Evolutionary conservation across 2,329 filamentous ascomycete genomes (phyloP), one percentile per base, ranked within the genome.

Genomic region (Arthrinium puccinioides): DNA sequence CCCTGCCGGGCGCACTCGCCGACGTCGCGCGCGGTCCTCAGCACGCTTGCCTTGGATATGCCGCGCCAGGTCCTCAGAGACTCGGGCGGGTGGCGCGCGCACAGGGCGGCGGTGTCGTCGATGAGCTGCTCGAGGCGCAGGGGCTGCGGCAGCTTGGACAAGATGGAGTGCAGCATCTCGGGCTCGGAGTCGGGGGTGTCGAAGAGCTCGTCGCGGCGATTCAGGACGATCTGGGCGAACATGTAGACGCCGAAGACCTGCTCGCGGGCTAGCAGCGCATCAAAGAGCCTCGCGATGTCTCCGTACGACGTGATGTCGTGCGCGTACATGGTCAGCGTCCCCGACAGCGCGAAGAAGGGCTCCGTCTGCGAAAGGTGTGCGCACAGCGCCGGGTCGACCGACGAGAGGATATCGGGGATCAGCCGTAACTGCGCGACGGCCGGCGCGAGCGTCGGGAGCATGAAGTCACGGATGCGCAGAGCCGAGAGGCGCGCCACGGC

Each of bases 401-500:
- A 72, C 44, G 74, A 67, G 19, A 98, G 68, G 39, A 98, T 84
- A 39, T 86, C 79, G 6, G 88, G 89, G 38, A 98, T 81, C 10
- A 98, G 74, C 26, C 79, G 76, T n/a, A 98, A 77, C 60, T 98
- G 92, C 38, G 81, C 73, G 33, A 94, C 69, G 16, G 89, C 87
- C 4, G 88, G 87, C 11, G 77, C 70, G 30, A 98, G 76, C 27
- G 79, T 87, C 8, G 90, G 89, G 9, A 98, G 78, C 92, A 98
- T 96, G 60, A 96, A 98, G 63, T 98, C 92, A 44, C 92, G 80
- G 56, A 98, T 96, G 37, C 88, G 84, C 30, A 97, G 74, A 21
- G 89, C 71, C 4, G 89, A 95, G 41, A 98, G 78, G n/a, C 85
- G 83, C 23, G 84, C 74, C 21, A 94, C 77, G 13, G 82, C 78